phyloP scores from a whole-genome alignment of 305 asterid genomes.

The Rubia tinctorum region DNA sequence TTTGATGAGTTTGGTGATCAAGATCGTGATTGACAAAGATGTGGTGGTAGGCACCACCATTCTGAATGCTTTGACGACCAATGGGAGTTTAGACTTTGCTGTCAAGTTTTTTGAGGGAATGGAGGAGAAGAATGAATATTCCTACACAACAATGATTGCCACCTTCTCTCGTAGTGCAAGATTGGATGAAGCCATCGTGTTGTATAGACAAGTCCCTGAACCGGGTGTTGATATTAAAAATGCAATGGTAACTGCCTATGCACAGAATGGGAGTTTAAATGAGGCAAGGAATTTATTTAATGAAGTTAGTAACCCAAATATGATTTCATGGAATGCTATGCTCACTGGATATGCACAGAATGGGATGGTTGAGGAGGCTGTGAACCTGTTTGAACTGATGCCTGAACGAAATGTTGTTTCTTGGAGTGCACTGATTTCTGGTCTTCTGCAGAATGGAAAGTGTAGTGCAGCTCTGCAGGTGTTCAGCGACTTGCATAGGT shows the following conservation, averaged over 20 bases:
- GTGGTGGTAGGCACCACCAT: slow-evolving; percentile 23
- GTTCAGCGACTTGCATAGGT: slow-evolving; percentile 16
- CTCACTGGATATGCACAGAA: slow-evolving; percentile 24
- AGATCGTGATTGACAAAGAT: slow-evolving; percentile 14
- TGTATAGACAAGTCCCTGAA: slow-evolving; percentile 16
- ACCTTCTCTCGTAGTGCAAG: slow-evolving; percentile 18
- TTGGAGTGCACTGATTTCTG: slow-evolving; percentile 25
- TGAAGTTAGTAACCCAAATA: slow-evolving; percentile 13
- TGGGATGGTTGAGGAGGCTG: slow-evolving; percentile 28
- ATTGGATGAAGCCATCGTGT: slow-evolving; percentile 20
- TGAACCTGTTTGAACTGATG: slow-evolving; percentile 19
- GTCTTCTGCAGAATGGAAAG: slow-evolving; percentile 20
- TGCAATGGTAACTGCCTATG: slow-evolving; percentile 28
- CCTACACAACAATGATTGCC: slow-evolving; percentile 22
- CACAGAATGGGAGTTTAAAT: slow-evolving; percentile 19
- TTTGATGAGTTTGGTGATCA: slow-evolving; percentile 16
- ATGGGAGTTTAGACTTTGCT: slow-evolving; percentile 18
- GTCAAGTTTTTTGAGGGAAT: slow-evolving; percentile 18
- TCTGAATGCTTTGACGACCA: slow-evolving; percentile 20
- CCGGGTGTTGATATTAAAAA: slow-evolving; percentile 10
- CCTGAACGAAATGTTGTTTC: slow-evolving; percentile 17
- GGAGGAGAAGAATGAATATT: slow-evolving; percentile 19
- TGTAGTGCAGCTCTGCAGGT: slow-evolving; percentile 15
- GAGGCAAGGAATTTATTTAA: slow-evolving; percentile 22
- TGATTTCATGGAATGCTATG: slow-evolving; percentile 22